These are phyloP conservation scores for Cicer arietinum DNA, from an alignment of 306 rosid species.

Conservation along the genomic window DNA sequence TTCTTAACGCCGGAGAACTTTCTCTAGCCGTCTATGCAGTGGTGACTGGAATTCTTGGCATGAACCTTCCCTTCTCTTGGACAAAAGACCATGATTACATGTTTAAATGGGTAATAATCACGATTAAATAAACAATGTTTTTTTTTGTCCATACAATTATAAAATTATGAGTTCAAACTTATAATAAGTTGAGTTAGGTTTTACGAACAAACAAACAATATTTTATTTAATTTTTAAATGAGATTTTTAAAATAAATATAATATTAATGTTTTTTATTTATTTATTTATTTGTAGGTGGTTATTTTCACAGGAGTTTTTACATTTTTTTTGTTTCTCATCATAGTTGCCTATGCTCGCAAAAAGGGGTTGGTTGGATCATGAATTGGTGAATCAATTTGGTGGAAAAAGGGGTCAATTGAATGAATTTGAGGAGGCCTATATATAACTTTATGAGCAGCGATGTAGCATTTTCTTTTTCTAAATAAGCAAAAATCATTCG, in stretches of 20 bases:
- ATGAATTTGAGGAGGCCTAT: background rate
- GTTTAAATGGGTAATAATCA: constrained; percentile 85
- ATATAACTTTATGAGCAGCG: background rate
- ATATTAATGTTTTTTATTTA: background rate
- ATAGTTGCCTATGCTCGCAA: constrained; percentile 61
- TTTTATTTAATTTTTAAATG: constrained; percentile 4
- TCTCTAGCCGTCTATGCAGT: constrained; percentile 61
- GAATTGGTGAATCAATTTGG: constrained; percentile 25
- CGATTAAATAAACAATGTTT: background rate
- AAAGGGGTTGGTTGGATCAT: constrained; percentile 73
- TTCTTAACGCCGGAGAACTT: constrained; percentile 69
- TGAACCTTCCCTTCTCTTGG: constrained; percentile 78
- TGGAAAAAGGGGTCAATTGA: constrained; percentile 10
- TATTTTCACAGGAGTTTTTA: constrained; percentile 44
- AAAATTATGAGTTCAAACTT: no score
- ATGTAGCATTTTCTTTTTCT: no score
- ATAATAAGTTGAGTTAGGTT: no score
- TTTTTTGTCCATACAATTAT: no score
- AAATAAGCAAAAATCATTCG: no score
- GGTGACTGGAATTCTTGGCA: constrained; percentile 70
- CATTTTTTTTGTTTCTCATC: constrained; percentile 43
- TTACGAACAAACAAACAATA: no score
- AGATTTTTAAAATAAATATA: constrained; percentile 2
- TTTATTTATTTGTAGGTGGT: constrained; percentile 58
- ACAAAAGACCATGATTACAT: constrained; percentile 48